Percentiles rank a stretch among this genome's conserved stretches.
Evolutionary conservation across 495 filamentous ascomycete genomes (phyloP).

Genomic region (Sabuloglossum arenarium): DNA sequence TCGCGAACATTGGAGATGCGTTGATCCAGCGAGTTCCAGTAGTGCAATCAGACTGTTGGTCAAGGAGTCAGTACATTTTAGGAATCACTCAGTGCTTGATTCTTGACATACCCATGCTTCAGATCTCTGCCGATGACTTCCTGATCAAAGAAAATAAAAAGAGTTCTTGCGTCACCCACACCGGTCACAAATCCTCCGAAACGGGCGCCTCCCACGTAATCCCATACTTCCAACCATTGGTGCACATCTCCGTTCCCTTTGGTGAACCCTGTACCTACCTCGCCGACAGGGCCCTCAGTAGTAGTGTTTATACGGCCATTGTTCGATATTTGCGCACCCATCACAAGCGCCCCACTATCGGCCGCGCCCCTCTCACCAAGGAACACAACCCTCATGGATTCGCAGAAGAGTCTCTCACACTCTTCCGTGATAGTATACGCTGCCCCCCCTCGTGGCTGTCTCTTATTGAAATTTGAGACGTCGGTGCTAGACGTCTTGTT

Average conservation of each 20-base stretch:
- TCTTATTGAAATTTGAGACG: conserved; percentile 9
- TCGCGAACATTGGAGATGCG: conserved; percentile 48
- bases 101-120: conserved; percentile 58
- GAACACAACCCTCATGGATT: conserved; percentile 77
- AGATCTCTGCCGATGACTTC: conserved; percentile 47
- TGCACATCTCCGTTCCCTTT: conserved; percentile 5
- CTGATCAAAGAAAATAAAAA: conserved; percentile 78
- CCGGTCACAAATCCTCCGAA: conserved; percentile 67
- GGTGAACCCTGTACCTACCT: conserved; percentile 6
- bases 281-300: not conserved
- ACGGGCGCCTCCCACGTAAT: conserved; percentile 61
- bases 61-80: not conserved
- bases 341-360: conserved; percentile 51
- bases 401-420: conserved; percentile 99
- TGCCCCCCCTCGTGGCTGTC: conserved; percentile 57
- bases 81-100: not conserved
- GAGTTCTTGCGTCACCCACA: conserved; percentile 37
- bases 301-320: conserved; percentile 12
- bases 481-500: conserved; percentile 17
- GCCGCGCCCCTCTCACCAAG: conserved; percentile 71
- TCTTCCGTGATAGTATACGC: conserved; percentile 89
- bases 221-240: conserved; percentile 61
- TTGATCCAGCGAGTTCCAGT: conserved; percentile 59
- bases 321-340: conserved; percentile 34
- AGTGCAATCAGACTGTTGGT: conserved; percentile 46